Percentiles rank a stretch among this genome's conserved stretches.
These are phyloP conservation scores for Xylariomycetidae sp. DNA, from an alignment of 2,329 filamentous ascomycete genomes.

Conservation along the genomic window DNA sequence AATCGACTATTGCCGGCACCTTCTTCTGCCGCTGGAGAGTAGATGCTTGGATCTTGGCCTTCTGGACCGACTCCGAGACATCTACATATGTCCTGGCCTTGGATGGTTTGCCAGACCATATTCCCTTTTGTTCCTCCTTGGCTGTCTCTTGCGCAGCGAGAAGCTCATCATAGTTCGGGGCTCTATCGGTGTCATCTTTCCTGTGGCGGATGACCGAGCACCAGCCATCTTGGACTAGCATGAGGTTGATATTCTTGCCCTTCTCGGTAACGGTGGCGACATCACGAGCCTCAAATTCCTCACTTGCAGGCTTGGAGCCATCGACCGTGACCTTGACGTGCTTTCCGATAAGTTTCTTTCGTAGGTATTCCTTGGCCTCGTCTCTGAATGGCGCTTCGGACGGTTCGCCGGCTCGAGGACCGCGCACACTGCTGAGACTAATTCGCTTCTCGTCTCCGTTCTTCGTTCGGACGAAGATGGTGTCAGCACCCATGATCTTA, in stretches of 20 bases:
- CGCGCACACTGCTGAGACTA: constrained; percentile 87
- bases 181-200: constrained; percentile 89
- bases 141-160: constrained; percentile 76
- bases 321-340: constrained; percentile 86
- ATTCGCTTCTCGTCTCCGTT: constrained; percentile 81
- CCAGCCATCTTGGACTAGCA: constrained; percentile 88
- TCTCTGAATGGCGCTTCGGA: constrained; percentile 84
- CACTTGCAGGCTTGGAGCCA: constrained; percentile 81
- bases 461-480: constrained; percentile 81
- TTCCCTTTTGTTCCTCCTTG: constrained; percentile 84
- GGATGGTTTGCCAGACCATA: constrained; percentile 88
- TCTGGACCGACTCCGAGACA: constrained; percentile 87
- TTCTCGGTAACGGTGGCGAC: constrained; percentile 83
- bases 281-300: constrained; percentile 90
- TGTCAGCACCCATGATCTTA: constrained; percentile 84
- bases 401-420: constrained; percentile 83
- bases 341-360: constrained; percentile 93
- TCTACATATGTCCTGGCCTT: constrained; percentile 80
- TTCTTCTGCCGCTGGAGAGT: constrained; percentile 87
- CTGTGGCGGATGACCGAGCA: constrained; percentile 91
- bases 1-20: constrained; percentile 90
- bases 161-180: constrained; percentile 88
- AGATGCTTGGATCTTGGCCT: constrained; percentile 89
- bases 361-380: constrained; percentile 92
- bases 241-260: constrained; percentile 80